Evolutionary conservation across 345 rosid genomes (phyloP).

Genomic region (Populus simonii): DNA sequence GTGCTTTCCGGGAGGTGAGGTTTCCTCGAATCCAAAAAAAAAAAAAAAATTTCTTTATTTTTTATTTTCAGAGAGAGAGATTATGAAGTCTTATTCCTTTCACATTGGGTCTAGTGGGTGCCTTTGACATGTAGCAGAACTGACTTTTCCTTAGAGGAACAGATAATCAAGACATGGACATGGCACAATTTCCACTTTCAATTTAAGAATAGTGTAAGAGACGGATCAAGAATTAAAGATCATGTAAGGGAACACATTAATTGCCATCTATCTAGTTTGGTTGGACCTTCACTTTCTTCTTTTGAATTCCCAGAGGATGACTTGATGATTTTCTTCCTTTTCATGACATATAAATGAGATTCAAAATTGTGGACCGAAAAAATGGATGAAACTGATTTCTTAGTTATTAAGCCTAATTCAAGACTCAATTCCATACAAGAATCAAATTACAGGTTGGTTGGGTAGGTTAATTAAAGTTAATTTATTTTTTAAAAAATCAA

Average conservation of each 20-base stretch:
- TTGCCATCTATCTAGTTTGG: not conserved
- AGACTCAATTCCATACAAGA: too few species aligned
- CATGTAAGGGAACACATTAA: not conserved
- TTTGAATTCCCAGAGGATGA: not conserved
- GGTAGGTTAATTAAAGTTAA: too few species aligned
- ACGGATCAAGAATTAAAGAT: not conserved
- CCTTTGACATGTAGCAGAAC: slow-evolving; percentile 14
- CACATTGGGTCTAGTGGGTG: slow-evolving; percentile 22
- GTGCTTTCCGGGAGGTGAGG: too few species aligned
- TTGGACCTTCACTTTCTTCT: not conserved
- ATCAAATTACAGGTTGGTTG: too few species aligned
- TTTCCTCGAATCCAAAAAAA: too few species aligned
- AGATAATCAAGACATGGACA: slow-evolving; percentile 13
- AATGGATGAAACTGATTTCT: not conserved
- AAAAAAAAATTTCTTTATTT: too few species aligned
- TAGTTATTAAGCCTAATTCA: not conserved
- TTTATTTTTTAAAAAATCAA: too few species aligned
- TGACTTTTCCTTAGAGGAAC: not conserved
- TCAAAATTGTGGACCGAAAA: not conserved
- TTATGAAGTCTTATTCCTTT: slow-evolving; percentile 13
- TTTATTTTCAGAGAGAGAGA: not conserved
- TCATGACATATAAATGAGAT: too few species aligned
- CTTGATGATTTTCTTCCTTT: not conserved
- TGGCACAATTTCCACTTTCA: not conserved
- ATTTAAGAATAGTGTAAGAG: not conserved